Evolutionary conservation across 2,329 filamentous ascomycete species (phyloP), one percentile per base, ranked within the genome.

Genomic region (Davidsoniella australis): DNA sequence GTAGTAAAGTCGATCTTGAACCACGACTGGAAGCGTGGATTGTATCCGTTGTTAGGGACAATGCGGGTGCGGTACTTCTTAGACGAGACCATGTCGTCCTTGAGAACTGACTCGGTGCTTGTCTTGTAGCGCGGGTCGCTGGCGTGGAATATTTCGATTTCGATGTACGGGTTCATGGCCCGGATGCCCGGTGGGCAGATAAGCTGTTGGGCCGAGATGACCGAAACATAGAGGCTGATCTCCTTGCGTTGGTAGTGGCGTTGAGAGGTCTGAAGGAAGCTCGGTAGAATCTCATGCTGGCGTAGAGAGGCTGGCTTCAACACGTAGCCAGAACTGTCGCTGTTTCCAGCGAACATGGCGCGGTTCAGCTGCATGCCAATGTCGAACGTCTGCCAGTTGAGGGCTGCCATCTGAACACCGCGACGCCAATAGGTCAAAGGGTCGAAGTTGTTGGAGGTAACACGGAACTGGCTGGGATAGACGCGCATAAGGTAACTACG

Each of bases 331-430:
- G 84, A 85, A 50, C 79, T 77, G 64, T 95, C 91, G 10, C 75
- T 80, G 41, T 86, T 85, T 51, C 85, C 85, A 43, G 87, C 83
- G 61, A 95, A 98, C 91, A 98, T 96, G 59, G 91, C 91, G 57
- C 91, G 84, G 62, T 96, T 96, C 63, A 96, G 74, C 61, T 96
- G 89, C 76, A 95, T 91, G 42, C 88, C 86, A 16, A 93, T 72
- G 60, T 96, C 91, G 59, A 93, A 95, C 0, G 88, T 96, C 65
- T 98, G 91, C 89, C 91, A 96, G 65, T 98, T 98, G 54, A 96
- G 71, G 0, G 91, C 91, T 12, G 84, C 87, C 89, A 98, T 96
- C 65, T 98, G 91, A 16, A 95, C 91, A 29, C 91, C 91, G 41
- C 86, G 80, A 47, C 89, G 80, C 91, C 91, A 98, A 61, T 91